Conservation (phyloP, 148 eudicot genomes). For the Fagopyrum homotropicum region DNA sequence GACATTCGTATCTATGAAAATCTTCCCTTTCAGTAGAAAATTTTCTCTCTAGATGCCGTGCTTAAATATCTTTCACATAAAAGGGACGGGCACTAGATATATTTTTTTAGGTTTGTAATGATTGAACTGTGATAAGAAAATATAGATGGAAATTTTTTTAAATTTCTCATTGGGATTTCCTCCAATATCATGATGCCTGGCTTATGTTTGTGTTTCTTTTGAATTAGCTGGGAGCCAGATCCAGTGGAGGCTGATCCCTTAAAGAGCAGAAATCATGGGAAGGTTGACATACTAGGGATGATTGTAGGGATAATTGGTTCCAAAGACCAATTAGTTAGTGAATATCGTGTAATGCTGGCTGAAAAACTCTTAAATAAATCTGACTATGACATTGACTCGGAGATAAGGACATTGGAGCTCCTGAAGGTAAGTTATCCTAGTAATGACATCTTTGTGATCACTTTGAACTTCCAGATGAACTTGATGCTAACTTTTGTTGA, state of each 20-base stretch:
- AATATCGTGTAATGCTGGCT: conserved; percentile 96
- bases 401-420: conserved; percentile 90
- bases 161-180: not conserved
- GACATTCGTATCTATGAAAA: not conserved
- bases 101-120: not conserved
- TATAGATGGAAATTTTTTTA: not conserved
- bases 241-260: conserved; percentile 93
- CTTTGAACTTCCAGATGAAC: conserved; percentile 13
- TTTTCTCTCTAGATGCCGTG: not conserved
- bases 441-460: not conserved
- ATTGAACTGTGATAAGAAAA: not conserved
- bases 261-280: conserved; percentile 63
- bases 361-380: conserved; percentile 96
- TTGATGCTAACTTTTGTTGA: not conserved
- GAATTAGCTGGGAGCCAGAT: conserved; percentile 95
- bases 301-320: conserved; percentile 95
- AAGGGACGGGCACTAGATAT: not conserved
- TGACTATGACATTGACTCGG: conserved; percentile 90
- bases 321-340: conserved; percentile 91
- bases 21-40: not conserved
- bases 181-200: not conserved
- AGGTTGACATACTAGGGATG: conserved; percentile 95
- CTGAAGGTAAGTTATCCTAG: conserved; percentile 49
- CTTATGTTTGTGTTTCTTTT: conserved; percentile 1
- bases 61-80: not conserved